These are phyloP conservation scores for Phytopythium aichiense DNA, from an alignment of 352 stramenopile species.

Conservation along the genomic window DNA sequence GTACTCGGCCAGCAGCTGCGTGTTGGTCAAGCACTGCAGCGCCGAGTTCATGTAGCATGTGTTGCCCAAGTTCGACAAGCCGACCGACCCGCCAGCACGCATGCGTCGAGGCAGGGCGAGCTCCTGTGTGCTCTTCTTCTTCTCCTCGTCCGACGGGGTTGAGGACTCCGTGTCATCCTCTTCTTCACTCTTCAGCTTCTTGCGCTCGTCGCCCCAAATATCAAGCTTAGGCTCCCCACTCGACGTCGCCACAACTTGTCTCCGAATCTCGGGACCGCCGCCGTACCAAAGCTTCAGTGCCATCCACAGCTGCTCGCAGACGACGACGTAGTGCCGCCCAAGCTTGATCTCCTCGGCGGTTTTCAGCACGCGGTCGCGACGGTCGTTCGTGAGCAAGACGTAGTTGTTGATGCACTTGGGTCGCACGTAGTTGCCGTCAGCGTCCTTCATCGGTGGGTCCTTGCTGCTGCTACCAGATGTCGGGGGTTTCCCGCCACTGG, in stretches of 20 bases:
- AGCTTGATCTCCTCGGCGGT: constrained; percentile 70
- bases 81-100: constrained; percentile 70
- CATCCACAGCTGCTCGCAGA: constrained; percentile 87
- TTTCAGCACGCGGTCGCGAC: constrained; percentile 65
- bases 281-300: constrained; percentile 91
- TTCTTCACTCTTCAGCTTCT: constrained; percentile 53
- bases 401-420: constrained; percentile 87
- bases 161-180: constrained; percentile 37
- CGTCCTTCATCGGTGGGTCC: constrained; percentile 68
- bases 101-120: constrained; percentile 69
- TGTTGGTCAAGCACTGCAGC: constrained; percentile 95
- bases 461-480: constrained; percentile 25
- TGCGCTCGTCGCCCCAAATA: constrained; percentile 70
- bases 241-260: constrained; percentile 68
- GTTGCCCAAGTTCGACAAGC: constrained; percentile 91
- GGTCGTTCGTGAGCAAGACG: constrained; percentile 60
- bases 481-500: constrained; percentile 33
- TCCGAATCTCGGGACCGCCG: constrained; percentile 81
- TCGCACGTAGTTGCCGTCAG: constrained; percentile 75
- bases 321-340: constrained; percentile 82
- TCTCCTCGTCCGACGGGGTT: constrained; percentile 51
- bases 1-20: constrained; percentile 93
- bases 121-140: constrained; percentile 38
- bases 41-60: constrained; percentile 96
- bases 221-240: constrained; percentile 65